Evolutionary conservation across 2,329 filamentous ascomycete genomes (phyloP).

Genomic region (Harringtonia lauricola): DNA sequence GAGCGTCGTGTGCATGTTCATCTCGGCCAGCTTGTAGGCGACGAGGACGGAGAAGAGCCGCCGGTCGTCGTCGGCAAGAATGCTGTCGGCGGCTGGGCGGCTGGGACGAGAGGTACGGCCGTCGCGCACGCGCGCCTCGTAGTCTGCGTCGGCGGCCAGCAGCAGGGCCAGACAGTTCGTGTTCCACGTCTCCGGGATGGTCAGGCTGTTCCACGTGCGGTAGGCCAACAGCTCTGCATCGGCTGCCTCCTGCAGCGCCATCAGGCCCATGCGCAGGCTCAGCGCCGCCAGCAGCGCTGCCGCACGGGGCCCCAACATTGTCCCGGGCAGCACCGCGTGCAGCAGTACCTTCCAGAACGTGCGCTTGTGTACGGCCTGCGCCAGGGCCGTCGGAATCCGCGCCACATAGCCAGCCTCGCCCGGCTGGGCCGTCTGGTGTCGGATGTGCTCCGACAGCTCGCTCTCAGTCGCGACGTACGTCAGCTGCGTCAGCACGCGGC

Average conservation of each 20-base stretch:
- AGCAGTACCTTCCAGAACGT: conserved; percentile 37
- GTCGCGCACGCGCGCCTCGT: background rate
- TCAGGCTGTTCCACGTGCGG: conserved; percentile 35
- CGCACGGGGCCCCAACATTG: conserved; percentile 30
- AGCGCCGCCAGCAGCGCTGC: conserved; percentile 35
- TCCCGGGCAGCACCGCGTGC: conserved; percentile 35
- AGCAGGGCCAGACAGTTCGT: conserved; percentile 31
- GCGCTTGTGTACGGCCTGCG: conserved; percentile 19
- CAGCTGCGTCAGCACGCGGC: conserved; percentile 33
- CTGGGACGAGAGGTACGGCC: conserved; percentile 10
- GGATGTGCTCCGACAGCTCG: conserved; percentile 32
- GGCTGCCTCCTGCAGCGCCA: conserved; percentile 26
- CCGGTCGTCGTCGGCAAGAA: conserved; percentile 26
- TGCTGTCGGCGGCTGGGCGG: conserved; percentile 2
- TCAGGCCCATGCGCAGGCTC: conserved; percentile 34
- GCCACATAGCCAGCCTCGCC: conserved; percentile 19
- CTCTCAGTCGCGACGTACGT: conserved; percentile 28
- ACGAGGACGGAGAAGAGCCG: conserved; percentile 32
- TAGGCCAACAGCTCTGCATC: conserved; percentile 26
- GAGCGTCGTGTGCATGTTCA: conserved; percentile 33
- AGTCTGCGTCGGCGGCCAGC: conserved; percentile 31
- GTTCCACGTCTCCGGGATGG: conserved; percentile 39
- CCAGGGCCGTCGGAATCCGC: conserved; percentile 32
- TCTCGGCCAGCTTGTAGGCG: conserved; percentile 32
- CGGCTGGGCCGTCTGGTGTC: conserved; percentile 11